Conservation (phyloP, 768 basidiomycete genomes). For the Kwoniella sp. region DNA sequence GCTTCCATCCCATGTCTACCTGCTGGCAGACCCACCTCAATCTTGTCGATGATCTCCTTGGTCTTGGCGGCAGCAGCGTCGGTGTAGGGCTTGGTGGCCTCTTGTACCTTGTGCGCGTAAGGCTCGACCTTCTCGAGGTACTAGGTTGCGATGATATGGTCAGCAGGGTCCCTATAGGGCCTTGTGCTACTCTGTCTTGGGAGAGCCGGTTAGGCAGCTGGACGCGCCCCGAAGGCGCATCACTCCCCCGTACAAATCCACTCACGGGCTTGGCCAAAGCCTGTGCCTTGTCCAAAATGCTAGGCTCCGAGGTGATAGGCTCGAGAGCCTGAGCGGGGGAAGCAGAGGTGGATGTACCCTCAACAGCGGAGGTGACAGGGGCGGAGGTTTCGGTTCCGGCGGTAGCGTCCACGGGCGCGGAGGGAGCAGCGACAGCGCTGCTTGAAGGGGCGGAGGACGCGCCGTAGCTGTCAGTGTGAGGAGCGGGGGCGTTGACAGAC, state of each 20-base stretch:
- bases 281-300: conserved; percentile 29
- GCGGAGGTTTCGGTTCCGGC: background rate
- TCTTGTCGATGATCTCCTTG: conserved; percentile 40
- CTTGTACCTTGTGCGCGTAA: conserved; percentile 42
- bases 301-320: conserved; percentile 14
- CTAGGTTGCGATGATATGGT: background rate
- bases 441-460: background rate
- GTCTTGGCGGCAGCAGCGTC: conserved; percentile 41
- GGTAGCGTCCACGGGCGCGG: background rate
- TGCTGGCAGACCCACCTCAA: conserved; percentile 28
- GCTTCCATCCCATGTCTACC: background rate
- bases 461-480: conserved; percentile 1
- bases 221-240: background rate
- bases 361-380: background rate
- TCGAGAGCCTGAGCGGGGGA: conserved; percentile 27
- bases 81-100: conserved; percentile 42
- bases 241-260: too few species aligned
- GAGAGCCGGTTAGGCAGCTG: too few species aligned
- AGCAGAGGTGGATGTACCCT: conserved; percentile 7
- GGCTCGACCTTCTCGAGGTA: conserved; percentile 33
- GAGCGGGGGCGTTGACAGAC: conserved; percentile 5
- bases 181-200: too few species aligned
- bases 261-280: conserved; percentile 38
- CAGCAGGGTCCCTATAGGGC: too few species aligned
- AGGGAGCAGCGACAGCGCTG: background rate